phyloP scores from a whole-genome alignment of 345 rosid genomes.

The Boechera divaricarpa region DNA sequence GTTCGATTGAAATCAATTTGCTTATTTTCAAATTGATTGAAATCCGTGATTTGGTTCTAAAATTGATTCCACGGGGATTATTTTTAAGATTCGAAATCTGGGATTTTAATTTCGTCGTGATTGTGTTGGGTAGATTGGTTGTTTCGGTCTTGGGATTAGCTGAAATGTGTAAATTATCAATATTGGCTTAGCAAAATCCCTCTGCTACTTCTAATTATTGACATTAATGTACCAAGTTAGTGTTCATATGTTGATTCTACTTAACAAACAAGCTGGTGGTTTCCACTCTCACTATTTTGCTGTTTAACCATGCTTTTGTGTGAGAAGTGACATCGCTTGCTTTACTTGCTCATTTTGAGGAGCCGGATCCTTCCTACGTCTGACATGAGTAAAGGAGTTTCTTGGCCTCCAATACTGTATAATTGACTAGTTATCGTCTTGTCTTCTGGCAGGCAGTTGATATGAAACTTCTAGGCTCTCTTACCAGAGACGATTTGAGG shows the following conservation, averaged over 20 bases:
- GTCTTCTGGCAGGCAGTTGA: slow-evolving; percentile 77
- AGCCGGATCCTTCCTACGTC: not conserved
- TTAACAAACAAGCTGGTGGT: not conserved
- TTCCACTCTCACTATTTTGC: not conserved
- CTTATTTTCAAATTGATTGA: not conserved
- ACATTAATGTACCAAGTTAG: slow-evolving; percentile 6
- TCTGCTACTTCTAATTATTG: not conserved
- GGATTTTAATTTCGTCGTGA: not conserved
- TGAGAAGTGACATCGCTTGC: not conserved
- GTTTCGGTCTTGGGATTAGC: not conserved
- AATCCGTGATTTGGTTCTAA: not conserved
- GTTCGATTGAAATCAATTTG: slow-evolving; percentile 45
- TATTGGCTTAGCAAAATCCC: not conserved
- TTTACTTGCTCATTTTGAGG: not conserved
- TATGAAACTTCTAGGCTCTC: slow-evolving; percentile 86
- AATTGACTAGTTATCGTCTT: not conserved
- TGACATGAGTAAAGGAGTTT: slow-evolving; percentile 8
- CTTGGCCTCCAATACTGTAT: not conserved
- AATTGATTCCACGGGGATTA: not conserved
- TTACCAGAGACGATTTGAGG: slow-evolving; percentile 89
- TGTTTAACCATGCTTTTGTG: slow-evolving; percentile 2
- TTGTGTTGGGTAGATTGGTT: slow-evolving; percentile 10
- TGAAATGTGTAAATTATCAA: not conserved
- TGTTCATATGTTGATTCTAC: slow-evolving; percentile 14
- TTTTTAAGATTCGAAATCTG: not conserved